Evolutionary conservation across 2,329 filamentous ascomycete species (phyloP).

Genomic region (Blastomyces emzantsi): DNA sequence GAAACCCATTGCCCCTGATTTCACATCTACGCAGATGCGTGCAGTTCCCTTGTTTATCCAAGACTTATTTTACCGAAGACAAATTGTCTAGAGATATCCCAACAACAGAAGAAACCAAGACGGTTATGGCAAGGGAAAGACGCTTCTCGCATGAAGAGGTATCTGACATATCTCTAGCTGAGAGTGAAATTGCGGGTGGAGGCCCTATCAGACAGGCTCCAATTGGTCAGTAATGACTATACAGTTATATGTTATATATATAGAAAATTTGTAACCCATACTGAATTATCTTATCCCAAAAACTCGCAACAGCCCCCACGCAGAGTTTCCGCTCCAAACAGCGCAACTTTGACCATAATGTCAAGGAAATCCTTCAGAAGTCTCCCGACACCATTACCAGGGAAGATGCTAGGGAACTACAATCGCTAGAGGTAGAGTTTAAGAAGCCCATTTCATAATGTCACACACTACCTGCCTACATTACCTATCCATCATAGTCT

Average conservation of each 20-base stretch:
- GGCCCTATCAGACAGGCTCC: not conserved
- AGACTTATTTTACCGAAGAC: not conserved
- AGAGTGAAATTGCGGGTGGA: not conserved
- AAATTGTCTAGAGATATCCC: constrained; percentile 1
- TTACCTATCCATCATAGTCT: not conserved
- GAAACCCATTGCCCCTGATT: not conserved
- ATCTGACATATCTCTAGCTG: not conserved
- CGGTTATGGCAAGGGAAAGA: not conserved
- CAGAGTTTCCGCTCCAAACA: not conserved
- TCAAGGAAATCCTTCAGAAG: constrained; percentile 5
- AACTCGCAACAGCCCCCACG: not conserved
- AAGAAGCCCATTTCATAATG: not conserved
- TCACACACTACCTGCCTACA: not conserved
- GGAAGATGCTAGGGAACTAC: constrained; percentile 5
- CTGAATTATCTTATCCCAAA: no score
- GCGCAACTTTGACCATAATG: constrained; percentile 10
- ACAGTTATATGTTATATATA: no score
- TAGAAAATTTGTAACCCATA: no score
- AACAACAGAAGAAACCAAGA: not conserved
- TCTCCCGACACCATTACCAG: not conserved
- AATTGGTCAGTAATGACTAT: not conserved
- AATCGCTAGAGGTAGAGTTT: not conserved
- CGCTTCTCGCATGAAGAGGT: not conserved
- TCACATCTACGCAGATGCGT: not conserved
- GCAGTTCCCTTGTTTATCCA: not conserved